Evolutionary conservation across 225 moss, liverwort and hornwort genomes (phyloP).

Genomic region (Straminergon stramineum): DNA sequence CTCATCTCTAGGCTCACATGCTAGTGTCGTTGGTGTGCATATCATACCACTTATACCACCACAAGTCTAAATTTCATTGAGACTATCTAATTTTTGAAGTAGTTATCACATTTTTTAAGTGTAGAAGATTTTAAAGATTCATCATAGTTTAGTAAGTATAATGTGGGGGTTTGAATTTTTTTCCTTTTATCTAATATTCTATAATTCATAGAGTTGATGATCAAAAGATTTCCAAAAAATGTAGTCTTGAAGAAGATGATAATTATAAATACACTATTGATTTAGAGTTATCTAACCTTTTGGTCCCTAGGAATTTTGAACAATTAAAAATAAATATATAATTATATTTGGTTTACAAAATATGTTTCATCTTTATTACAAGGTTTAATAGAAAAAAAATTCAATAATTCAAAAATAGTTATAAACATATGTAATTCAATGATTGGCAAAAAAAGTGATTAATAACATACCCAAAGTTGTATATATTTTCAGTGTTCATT

Average conservation of each 20-base stretch:
- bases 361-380: neutral
- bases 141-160: too few relatives aligned
- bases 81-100: neutral
- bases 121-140: neutral
- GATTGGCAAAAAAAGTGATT: neutral
- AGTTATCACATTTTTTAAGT: neutral
- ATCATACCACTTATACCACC: neutral
- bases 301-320: neutral
- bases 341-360: neutral
- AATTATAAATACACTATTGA: neutral
- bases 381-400: neutral
- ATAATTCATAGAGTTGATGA: neutral
- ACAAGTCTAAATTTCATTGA: neutral
- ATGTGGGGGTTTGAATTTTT: neutral
- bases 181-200: neutral
- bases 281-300: neutral
- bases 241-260: neutral
- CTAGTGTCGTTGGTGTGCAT: too few relatives aligned
- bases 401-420: too few relatives aligned
- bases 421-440: neutral
- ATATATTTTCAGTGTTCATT: neutral
- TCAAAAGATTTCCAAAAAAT: neutral
- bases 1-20: too few relatives aligned
- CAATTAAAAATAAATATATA: neutral
- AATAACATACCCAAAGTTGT: neutral